Evolutionary conservation across 345 rosid species (phyloP), one percentile per base, ranked within the genome.

Genomic region (Hibiscus syriacus): DNA sequence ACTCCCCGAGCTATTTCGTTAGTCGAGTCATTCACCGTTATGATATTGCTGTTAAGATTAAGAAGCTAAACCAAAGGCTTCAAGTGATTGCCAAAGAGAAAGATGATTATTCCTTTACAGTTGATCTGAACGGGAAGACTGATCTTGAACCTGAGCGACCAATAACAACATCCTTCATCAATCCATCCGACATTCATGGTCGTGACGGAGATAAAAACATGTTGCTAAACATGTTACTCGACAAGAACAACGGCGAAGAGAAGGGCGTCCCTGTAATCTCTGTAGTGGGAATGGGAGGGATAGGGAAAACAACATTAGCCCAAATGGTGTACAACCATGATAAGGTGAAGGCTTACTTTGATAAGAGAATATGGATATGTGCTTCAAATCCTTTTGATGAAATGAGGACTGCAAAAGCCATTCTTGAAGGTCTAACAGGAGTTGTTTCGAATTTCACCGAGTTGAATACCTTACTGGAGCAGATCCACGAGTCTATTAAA

Each of bases 291-390:
- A 49, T 66, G 58, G 56, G 27, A 5, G 69, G 69, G 19, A 16
- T 65, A 0, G 69, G 69, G 26, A 66, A 65, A 48, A 49, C 69
- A 49, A 20, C 57, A 48, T 36, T 65, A 17, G 69, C 69, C 16
- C 55, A 66, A 11, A 1, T 66, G 14, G 12, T 50, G 2, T 66
- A 30, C 19, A 50, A 50, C 14, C 23, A 66, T 5, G 7, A 0
- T 9, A 12, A 7, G 12, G 29, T 50, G 27, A 11, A 19, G 26
- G 0, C n/a, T 4, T 14, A 20, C 30, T 66, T 50, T 10, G 2
- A 22, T 9, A 30, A 29, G 2, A 49, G 1, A 66, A 17, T 66
- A 9, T 49, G 69, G 69, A 56, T 65, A 0, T 66, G 13, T 49
- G 69, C 7, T 2, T 66, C 69, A 2, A 6, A 49, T 3, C 45